Evolutionary conservation across 2,329 filamentous ascomycete genomes (phyloP), one percentile per base, ranked within the genome.

Genomic region (Penicillium griseofulvum): DNA sequence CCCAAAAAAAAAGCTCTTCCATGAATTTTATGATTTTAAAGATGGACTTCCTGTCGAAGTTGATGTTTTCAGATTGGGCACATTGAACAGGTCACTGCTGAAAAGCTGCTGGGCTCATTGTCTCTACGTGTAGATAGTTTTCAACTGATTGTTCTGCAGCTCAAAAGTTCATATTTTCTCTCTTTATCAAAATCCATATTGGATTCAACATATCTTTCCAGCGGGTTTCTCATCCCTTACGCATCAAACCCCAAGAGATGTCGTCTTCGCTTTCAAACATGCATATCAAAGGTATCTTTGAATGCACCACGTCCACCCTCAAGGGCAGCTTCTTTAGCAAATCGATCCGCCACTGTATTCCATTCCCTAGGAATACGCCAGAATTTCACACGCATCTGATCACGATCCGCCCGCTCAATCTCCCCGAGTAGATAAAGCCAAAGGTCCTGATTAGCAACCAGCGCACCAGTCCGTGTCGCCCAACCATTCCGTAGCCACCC

Each of bases 1-100:
- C 49, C 41, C 31, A 16, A 37, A 52, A 51, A 41, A 52, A 55
- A 55, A 55, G 47, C 48, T 51, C 47, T 54, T 55, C 47, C 47
- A 49, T 54, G 47, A 55, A 50, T 50, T 51, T 55, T 45, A 51
- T 44, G 47, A 55, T 49, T 14, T 52, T 44, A 37, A 36, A 44
- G 39, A 54, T 49, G 51, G 38, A 49, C 38, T 31, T 52, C 26
- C 24, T n/a, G 46, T 50, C 52, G 8, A 33, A 39, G 29, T 39
- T 45, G 45, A 36, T 24, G 34, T 38, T 44, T 55, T 22, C 52
- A 45, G 47, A 39, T 28, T 7, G n/a, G 33, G 41, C 19, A 45
- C 33, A 54, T 54, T 28, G 41, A 42, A 48, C 22, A 34, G 31
- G 39, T 14, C n/a, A 41, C 28, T 34, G 34, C 38, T 50, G 19